Percentiles rank a stretch among this genome's conserved stretches.
phyloP scores from a whole-genome alignment of 2,329 filamentous ascomycete genomes.

The Thelonectria blattea region DNA sequence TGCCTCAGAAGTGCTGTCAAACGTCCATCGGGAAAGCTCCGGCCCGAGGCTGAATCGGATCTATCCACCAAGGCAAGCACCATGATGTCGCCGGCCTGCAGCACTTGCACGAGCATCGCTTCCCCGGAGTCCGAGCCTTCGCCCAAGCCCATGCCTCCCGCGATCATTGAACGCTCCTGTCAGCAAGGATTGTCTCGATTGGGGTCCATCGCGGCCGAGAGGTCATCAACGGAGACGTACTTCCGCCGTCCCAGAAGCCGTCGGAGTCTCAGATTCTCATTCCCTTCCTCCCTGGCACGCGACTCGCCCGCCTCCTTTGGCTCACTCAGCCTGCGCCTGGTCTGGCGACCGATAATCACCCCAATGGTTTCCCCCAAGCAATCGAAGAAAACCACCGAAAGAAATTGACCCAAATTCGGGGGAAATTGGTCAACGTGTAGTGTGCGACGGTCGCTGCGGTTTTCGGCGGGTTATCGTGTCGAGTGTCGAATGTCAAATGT shows the following conservation, averaged over 20 bases:
- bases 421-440: slow-evolving; percentile 24
- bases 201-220: not conserved
- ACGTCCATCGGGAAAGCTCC: slow-evolving; percentile 7
- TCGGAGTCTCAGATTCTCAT: not conserved
- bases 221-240: not conserved
- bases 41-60: slow-evolving; percentile 10
- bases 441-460: slow-evolving; percentile 28
- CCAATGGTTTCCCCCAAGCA: slow-evolving; percentile 17
- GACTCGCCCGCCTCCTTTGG: slow-evolving; percentile 15
- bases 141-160: slow-evolving; percentile 18
- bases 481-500: slow-evolving; percentile 32
- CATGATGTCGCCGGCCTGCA: not conserved
- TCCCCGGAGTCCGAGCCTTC: slow-evolving; percentile 31
- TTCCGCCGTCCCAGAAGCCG: not conserved
- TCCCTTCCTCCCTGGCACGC: slow-evolving; percentile 11
- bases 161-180: slow-evolving; percentile 5
- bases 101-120: slow-evolving; percentile 6
- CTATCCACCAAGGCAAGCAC: not conserved
- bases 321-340: slow-evolving; percentile 18
- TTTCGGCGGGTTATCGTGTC: slow-evolving; percentile 29
- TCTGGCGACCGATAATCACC: slow-evolving; percentile 12
- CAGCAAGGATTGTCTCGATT: slow-evolving; percentile 7
- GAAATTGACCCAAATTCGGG: slow-evolving; percentile 1
- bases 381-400: slow-evolving; percentile 11
- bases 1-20: not conserved